Conservation (phyloP, 768 basidiomycete genomes). For the Leccinum longicurvipes region DNA sequence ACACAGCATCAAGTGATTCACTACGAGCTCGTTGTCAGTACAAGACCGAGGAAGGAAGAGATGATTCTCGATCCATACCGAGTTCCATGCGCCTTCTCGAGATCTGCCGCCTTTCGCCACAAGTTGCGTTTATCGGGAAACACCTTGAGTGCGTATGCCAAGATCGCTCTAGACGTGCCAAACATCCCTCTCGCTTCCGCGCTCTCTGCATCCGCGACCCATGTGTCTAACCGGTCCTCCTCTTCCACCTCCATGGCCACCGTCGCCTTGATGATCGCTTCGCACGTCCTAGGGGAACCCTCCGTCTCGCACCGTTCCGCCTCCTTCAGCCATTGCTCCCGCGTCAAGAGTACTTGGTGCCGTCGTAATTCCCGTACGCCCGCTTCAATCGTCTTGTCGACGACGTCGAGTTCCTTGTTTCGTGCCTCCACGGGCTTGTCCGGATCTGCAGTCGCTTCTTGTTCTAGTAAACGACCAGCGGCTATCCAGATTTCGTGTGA, state of each 20-base stretch:
- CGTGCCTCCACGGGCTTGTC: constrained; percentile 50
- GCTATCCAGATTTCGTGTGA: constrained; percentile 99
- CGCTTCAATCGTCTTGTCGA: constrained; percentile 87
- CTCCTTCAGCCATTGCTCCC: constrained; percentile 97
- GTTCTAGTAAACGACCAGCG: constrained; percentile 88
- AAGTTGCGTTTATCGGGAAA: constrained; percentile 83
- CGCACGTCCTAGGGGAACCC: constrained; percentile 80
- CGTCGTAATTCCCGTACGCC: constrained; percentile 76
- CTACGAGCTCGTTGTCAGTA: constrained; percentile 33
- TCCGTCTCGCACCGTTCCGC: constrained; percentile 89
- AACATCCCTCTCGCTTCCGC: constrained; percentile 71
- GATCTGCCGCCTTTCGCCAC: constrained; percentile 89
- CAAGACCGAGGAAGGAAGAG: not conserved
- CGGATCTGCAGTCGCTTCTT: constrained; percentile 53
- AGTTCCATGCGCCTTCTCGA: constrained; percentile 89
- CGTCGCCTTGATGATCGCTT: constrained; percentile 94
- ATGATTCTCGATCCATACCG: constrained; percentile 42
- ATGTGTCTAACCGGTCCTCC: constrained; percentile 85
- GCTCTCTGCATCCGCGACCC: constrained; percentile 88
- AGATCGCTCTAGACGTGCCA: constrained; percentile 81
- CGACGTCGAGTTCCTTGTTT: constrained; percentile 62
- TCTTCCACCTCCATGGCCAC: constrained; percentile 93
- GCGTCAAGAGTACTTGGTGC: constrained; percentile 77
- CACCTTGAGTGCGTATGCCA: constrained; percentile 88
- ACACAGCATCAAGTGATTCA: constrained; percentile 77